These are phyloP conservation scores for Trichophaea hybrida DNA, from an alignment of 2,329 filamentous ascomycete genomes.

Conservation along the genomic window DNA sequence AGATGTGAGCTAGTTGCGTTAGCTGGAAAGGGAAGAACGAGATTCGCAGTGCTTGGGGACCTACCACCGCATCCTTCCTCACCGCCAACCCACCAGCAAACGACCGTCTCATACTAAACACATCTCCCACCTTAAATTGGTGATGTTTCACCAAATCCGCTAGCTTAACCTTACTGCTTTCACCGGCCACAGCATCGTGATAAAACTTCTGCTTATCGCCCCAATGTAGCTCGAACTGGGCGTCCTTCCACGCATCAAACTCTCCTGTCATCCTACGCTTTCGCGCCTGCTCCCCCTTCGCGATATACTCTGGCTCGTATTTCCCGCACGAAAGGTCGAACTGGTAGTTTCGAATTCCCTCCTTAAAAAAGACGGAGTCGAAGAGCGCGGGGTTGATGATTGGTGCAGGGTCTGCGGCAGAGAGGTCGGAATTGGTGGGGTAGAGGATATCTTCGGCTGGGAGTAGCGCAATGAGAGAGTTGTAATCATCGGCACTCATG, in stretches of 20 bases:
- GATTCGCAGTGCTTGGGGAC: too few species aligned
- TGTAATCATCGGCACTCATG: neutral
- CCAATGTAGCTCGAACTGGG: constrained; percentile 20
- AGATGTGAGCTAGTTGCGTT: constrained; percentile 10
- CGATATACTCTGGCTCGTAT: constrained; percentile 13
- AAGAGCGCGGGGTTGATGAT: neutral
- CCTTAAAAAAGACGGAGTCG: constrained; percentile 3
- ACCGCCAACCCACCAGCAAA: constrained; percentile 7
- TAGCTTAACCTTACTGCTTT: constrained; percentile 19
- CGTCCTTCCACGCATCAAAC: constrained; percentile 19
- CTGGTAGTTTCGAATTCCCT: constrained; percentile 11
- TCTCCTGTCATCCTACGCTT: constrained; percentile 1
- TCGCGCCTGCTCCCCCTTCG: constrained; percentile 2
- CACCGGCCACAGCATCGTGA: constrained; percentile 14
- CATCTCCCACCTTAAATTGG: constrained; percentile 14
- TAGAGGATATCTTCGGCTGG: neutral
- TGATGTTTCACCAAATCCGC: constrained; percentile 15
- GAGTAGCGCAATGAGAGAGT: neutral
- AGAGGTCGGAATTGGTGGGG: neutral
- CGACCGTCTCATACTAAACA: constrained; percentile 12
- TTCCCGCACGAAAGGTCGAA: constrained; percentile 13
- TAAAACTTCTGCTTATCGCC: constrained; percentile 21
- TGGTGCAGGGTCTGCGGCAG: neutral
- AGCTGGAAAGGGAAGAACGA: neutral
- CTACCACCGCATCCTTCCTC: constrained; percentile 19